These are phyloP conservation scores for Asterochloris sp. DNA, from an alignment of 139 green algal species.

Conservation along the genomic window DNA sequence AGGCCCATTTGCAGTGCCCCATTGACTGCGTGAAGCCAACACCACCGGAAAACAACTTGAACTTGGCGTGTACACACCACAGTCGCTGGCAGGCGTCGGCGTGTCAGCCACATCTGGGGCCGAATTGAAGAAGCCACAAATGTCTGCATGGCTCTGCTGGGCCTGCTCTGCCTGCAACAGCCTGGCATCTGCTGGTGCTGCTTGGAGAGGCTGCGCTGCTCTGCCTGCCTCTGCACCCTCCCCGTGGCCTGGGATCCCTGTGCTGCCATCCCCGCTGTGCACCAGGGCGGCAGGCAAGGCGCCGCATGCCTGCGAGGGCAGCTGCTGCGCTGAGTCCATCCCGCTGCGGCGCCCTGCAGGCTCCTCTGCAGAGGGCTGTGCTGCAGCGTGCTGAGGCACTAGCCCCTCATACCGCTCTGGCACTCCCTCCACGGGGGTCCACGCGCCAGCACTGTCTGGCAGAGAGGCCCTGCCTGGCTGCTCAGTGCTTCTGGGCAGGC, in stretches of 20 bases:
- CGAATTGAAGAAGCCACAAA: not conserved
- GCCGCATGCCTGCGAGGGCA: not conserved
- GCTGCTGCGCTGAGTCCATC: not conserved
- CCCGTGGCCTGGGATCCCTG: not conserved
- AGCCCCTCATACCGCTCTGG: constrained; percentile 22
- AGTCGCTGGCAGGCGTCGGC: no score
- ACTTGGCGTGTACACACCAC: no score
- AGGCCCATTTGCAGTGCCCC: no score
- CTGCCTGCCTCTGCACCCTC: not conserved
- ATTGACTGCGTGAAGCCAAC: no score
- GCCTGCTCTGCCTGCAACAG: not conserved
- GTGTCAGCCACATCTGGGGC: not conserved
- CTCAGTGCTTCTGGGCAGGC: not conserved
- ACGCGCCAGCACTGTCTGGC: not conserved
- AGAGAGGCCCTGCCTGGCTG: not conserved
- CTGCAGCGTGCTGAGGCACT: not conserved
- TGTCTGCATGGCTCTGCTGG: not conserved
- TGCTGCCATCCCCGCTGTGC: not conserved
- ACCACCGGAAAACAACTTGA: no score
- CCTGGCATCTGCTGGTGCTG: no score
- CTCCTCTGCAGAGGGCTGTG: not conserved
- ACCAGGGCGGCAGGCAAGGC: not conserved
- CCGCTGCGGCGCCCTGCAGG: not conserved
- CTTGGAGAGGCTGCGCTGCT: not conserved
- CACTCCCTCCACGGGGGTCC: constrained; percentile 33